Conservation (phyloP, 2,329 filamentous ascomycete species). For the Claviceps spartinae region DNA sequence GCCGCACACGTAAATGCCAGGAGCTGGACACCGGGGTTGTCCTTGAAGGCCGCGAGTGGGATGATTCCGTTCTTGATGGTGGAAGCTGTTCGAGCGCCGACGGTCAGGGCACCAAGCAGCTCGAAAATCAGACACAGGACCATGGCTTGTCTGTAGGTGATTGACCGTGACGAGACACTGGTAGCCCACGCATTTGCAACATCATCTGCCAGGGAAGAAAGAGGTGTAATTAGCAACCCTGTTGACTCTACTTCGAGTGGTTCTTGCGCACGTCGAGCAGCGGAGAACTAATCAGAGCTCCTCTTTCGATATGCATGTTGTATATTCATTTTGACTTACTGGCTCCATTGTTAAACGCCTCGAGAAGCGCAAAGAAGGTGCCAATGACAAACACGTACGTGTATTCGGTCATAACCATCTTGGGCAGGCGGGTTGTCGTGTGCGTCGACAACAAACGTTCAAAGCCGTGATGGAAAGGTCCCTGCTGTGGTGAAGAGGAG, state of each 20-base stretch:
- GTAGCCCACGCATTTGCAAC: slow-evolving; percentile 76
- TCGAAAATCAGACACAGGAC: slow-evolving; percentile 53
- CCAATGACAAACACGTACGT: slow-evolving; percentile 63
- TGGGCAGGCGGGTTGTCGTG: slow-evolving; percentile 12
- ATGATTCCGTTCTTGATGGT: slow-evolving; percentile 75
- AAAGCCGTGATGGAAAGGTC: background rate
- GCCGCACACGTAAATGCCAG: slow-evolving; percentile 52
- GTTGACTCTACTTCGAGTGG: background rate
- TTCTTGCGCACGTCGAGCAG: too few relatives aligned
- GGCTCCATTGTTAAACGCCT: slow-evolving; percentile 68
- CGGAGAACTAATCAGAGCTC: too few relatives aligned
- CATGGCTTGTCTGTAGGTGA: slow-evolving; percentile 56
- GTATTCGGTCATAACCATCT: slow-evolving; percentile 47
- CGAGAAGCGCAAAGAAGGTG: slow-evolving; percentile 62
- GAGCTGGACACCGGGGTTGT: slow-evolving; percentile 52
- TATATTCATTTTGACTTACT: slow-evolving; percentile 36
- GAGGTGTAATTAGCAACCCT: slow-evolving; percentile 4
- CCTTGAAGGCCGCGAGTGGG: slow-evolving; percentile 41
- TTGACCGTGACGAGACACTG: slow-evolving; percentile 40
- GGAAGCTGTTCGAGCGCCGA: slow-evolving; percentile 55
- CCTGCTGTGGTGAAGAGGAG: background rate
- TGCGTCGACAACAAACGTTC: slow-evolving; percentile 1
- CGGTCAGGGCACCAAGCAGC: slow-evolving; percentile 50
- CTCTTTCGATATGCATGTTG: too few relatives aligned
- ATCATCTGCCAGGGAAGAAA: slow-evolving; percentile 46